phyloP scores from a whole-genome alignment of 345 rosid genomes.

The Linum tenue region DNA sequence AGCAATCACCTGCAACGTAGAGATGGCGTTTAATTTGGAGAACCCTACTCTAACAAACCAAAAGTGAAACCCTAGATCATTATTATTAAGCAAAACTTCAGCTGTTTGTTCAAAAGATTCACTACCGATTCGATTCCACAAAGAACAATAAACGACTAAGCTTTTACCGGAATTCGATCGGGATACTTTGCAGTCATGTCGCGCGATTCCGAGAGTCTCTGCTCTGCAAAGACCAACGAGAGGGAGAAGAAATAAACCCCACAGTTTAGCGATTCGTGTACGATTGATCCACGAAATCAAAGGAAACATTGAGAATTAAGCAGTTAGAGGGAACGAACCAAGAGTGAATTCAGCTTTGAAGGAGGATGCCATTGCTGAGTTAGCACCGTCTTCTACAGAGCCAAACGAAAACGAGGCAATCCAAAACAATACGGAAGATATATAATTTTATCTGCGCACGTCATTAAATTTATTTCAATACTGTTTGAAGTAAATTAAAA shows the following conservation, averaged over 20 bases:
- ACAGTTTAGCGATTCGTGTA: background rate
- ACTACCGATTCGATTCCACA: background rate
- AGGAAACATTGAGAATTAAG: background rate
- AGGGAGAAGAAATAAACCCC: background rate
- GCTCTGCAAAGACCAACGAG: constrained; percentile 31
- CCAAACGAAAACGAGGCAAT: background rate
- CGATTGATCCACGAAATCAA: background rate
- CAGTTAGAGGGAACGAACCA: constrained; percentile 24
- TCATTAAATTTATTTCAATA: background rate
- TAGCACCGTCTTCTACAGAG: background rate
- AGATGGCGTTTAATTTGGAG: background rate
- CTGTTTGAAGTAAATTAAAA: background rate
- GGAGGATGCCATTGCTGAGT: constrained; percentile 4
- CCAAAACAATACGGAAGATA: background rate
- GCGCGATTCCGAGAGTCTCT: constrained; percentile 46
- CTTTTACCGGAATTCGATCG: constrained; percentile 55
- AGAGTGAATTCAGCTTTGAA: constrained; percentile 55
- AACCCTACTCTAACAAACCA: background rate
- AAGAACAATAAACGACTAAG: background rate
- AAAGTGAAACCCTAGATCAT: background rate
- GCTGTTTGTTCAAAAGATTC: background rate
- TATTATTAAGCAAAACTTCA: background rate
- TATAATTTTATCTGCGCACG: no score
- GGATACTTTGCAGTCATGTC: constrained; percentile 47
- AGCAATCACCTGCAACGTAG: constrained; percentile 46